phyloP scores from a whole-genome alignment of 129 eudicot species.

The Saposhnikovia divaricata region DNA sequence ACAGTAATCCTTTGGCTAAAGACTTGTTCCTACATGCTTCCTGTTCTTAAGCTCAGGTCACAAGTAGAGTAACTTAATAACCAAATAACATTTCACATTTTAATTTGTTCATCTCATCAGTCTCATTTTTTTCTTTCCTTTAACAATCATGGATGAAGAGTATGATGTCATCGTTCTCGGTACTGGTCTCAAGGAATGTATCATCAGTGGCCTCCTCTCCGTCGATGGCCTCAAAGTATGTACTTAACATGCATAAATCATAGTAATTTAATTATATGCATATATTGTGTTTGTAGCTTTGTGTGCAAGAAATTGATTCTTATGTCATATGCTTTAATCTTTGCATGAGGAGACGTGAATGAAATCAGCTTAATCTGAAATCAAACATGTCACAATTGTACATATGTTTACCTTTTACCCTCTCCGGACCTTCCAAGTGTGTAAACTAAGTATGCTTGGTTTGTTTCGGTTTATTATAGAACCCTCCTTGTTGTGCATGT shows the following conservation, averaged over 20 bases:
- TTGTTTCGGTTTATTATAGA: too few relatives aligned
- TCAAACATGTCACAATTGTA: not conserved
- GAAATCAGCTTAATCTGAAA: not conserved
- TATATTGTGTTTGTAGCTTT: not conserved
- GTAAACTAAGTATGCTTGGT: too few relatives aligned
- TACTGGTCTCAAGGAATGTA: slow-evolving; percentile 77
- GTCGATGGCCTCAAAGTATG: slow-evolving; percentile 77
- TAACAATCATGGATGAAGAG: slow-evolving; percentile 52
- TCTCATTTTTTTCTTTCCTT: not conserved
- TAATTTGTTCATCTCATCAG: not conserved
- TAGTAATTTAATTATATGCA: not conserved
- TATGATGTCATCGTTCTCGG: slow-evolving; percentile 76
- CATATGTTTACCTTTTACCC: not conserved
- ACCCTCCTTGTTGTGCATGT: too few relatives aligned
- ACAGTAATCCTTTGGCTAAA: not conserved
- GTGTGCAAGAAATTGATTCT: not conserved
- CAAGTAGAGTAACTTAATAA: not conserved
- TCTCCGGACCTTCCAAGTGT: too few relatives aligned
- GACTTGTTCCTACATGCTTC: slow-evolving; percentile 7
- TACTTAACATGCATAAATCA: not conserved
- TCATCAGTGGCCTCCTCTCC: slow-evolving; percentile 76
- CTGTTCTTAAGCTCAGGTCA: not conserved
- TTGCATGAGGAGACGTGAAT: too few relatives aligned
- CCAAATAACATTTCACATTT: not conserved
- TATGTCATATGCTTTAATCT: not conserved